Base-by-base conservation (phyloP, 805 yeast genomes). In the Metschnikowia borealis region DNA sequence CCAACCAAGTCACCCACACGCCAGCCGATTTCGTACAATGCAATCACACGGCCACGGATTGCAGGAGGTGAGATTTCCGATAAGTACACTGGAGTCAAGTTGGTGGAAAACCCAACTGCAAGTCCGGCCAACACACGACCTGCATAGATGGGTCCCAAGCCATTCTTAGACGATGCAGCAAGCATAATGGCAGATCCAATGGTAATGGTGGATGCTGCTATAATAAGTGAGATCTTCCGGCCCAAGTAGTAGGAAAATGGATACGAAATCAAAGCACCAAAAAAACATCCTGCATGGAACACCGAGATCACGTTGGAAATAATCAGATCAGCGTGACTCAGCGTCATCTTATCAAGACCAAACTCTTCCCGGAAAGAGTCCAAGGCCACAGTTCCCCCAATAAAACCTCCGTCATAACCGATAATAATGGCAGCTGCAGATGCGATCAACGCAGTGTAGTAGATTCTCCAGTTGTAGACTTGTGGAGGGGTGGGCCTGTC, bases 341-440 rank as follows among this genome's bases (percentile, higher is more conserved):
- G 34, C 10, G 60, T 36, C 63, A 60, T 56, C 20, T 46, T 44
- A 47, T 62, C 62, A 36, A 71, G 59, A 20, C 68, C 66, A 56
- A 70, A 70, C 53, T 69, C 74, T 11, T 59, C 38, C 46, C 56
- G 51, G 51, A 71, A 71, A 3, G 70, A 62, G 14, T 56, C 56
- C 23, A 70, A 58, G 3, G 70, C 68, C 29, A 69, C 71, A 3
- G 74, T 68, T 7, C 74, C 74, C 6, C 75, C 75, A 41, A 71
- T 71, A 44, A 68, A 70, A 3, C 73, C 74, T 6, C 73, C 69
- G 49, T 71, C 75, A 49, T 71, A 71, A 7, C 75, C 75, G 44
- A 70, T 69, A 44, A 71, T 68, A 46, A 70, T 67, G 35, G 74
- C 73, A 3, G 74, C 74, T 8, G 70, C 66, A 6, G 71, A 64